Base-by-base conservation (phyloP, 176 grass and related monocot species). In the Ensete glaucum region DNA sequence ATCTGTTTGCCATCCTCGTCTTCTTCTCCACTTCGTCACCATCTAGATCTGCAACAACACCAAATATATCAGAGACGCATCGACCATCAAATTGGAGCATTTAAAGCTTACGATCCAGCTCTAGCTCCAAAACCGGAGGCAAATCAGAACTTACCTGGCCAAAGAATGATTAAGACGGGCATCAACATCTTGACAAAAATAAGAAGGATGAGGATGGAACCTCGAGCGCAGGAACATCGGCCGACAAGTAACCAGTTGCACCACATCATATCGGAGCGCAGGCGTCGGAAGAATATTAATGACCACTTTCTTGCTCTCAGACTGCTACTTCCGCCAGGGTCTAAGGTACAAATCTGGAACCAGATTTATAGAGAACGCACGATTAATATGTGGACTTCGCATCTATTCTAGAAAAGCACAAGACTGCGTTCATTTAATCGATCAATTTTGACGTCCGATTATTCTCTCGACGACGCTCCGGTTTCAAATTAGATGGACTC, bases 201-300 rank as follows among this genome's bases (percentile, higher is more conserved):
- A 26, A 23, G n/a, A 5, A 9, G 14, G 19, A 77, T 52, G 57
- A 52, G 12, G 12, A 15, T 23, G 58, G 29, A 64, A 24, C 20
- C 75, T 24, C 48, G 0, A 22, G 12, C 26, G 60, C 74, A 26
- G 11, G 58, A 77, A 21, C 2, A 21, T 3, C 48, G 27, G 9
- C 74, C 74, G 6, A 24, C 19, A 11, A 77, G 64, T 65, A 91
- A 82, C 85, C 96, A 99, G 78, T 77, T 94, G 76, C 88, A 94
- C 77, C 96, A 99, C 82, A 73, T 91, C 75, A 84, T 99, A 65
- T 89, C 96, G 3, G 95, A 98, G 82, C 88, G 95, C 72, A 91
- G 83, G 69, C 77, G 95, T 10, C 82, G 95, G 20, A 84, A 89
- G 82, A 99, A 94, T 81, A 84, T 99, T 69, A 99, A 99, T 53